Evolutionary conservation across 2,329 filamentous ascomycete species (phyloP).

Genomic region (Colletotrichum cereale): DNA sequence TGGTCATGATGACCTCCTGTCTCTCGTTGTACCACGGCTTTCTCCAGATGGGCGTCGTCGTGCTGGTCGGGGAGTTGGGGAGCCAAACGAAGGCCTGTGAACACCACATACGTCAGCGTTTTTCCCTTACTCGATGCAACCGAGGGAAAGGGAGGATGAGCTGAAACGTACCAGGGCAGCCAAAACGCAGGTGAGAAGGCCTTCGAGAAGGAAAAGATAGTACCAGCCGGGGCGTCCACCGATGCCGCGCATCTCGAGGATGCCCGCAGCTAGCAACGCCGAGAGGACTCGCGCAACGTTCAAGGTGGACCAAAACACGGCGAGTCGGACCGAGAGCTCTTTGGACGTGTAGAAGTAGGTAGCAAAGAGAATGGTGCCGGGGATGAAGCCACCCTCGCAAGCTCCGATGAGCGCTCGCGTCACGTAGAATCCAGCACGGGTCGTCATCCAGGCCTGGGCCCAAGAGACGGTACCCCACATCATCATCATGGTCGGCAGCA

Average conservation of each 20-base stretch:
- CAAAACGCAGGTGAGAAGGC: conserved; percentile 63
- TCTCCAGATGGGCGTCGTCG: conserved; percentile 61
- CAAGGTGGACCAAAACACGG: conserved; percentile 74
- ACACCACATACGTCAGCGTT: conserved; percentile 61
- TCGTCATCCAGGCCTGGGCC: conserved; percentile 49
- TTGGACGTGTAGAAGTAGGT: conserved; percentile 47
- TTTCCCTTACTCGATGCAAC: background rate
- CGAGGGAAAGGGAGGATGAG: background rate
- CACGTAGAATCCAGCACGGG: conserved; percentile 54
- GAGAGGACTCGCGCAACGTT: conserved; percentile 60
- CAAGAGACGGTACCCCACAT: conserved; percentile 42
- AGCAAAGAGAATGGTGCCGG: conserved; percentile 66
- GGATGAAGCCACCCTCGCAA: conserved; percentile 62
- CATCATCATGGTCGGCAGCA: conserved; percentile 46
- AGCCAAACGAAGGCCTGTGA: conserved; percentile 49
- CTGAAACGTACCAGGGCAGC: conserved; percentile 54
- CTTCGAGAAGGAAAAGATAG: conserved; percentile 62
- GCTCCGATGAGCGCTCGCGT: conserved; percentile 55
- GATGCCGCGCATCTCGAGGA: conserved; percentile 64
- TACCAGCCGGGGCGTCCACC: conserved; percentile 65
- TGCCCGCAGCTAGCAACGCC: conserved; percentile 59
- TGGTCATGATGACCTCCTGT: conserved; percentile 70
- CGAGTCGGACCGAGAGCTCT: conserved; percentile 64
- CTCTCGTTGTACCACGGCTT: conserved; percentile 69
- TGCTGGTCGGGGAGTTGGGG: conserved; percentile 51